A percentile compares a stretch with the other conserved stretches of the same genome.
These are phyloP conservation scores for Limonomyces culmigenus DNA, from an alignment of 1,284 basidiomycete genomes.

Conservation along the genomic window DNA sequence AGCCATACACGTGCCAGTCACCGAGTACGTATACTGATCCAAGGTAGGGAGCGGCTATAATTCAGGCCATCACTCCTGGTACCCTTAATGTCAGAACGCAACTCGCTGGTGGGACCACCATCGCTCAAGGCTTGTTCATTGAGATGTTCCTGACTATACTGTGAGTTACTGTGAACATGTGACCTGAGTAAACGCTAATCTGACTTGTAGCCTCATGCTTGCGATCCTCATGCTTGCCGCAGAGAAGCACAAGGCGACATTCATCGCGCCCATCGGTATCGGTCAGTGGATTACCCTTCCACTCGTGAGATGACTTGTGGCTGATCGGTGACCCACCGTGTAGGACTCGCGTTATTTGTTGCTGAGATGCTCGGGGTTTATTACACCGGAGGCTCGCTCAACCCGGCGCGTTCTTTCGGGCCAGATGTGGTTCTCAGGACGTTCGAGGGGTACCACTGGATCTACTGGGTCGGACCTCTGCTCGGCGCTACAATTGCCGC, in stretches of 20 bases:
- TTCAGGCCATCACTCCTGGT: too few relatives aligned
- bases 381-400: constrained; percentile 36
- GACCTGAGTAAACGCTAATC: too few relatives aligned
- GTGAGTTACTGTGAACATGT: too few relatives aligned
- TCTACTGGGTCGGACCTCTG: constrained; percentile 40
- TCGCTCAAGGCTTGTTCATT: constrained; percentile 36
- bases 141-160: constrained; percentile 39
- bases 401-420: constrained; percentile 50
- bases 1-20: too few relatives aligned
- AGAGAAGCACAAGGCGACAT: constrained; percentile 22
- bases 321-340: too few relatives aligned
- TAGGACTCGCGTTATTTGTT: background rate
- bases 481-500: too few relatives aligned
- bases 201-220: constrained; percentile 22
- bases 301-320: constrained; percentile 41
- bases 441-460: constrained; percentile 29
- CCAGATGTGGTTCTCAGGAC: constrained; percentile 42
- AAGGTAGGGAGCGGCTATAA: too few relatives aligned
- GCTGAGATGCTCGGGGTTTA: constrained; percentile 17
- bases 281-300: too few relatives aligned
- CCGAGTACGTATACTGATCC: too few relatives aligned
- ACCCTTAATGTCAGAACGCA: constrained; percentile 16
- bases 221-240: constrained; percentile 40
- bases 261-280: constrained; percentile 29
- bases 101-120: constrained; percentile 19